Evolutionary conservation across 768 basidiomycete species (phyloP), one percentile per base, ranked within the genome.

Genomic region (Boletus edulis): DNA sequence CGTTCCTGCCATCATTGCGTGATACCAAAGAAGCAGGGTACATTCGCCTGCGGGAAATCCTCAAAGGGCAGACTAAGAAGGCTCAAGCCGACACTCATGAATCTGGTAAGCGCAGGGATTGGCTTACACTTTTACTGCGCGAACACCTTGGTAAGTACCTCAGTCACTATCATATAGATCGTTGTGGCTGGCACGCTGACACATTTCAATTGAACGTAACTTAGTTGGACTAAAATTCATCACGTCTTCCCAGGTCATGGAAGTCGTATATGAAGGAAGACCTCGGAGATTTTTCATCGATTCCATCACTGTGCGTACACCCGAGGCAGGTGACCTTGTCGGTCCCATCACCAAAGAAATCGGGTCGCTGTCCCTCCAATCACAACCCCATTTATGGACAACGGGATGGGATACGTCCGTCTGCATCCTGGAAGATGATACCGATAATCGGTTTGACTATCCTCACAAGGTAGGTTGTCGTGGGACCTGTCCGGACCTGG

Each of bases 211-310:
- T 41, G 49, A 48, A 59, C 32, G 27, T 48, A n/a, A 46, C 54
- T 7, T 48, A 93, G 91, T 91, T 42, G 84, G 87, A 63, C 73
- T 90, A 14, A 89, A 84, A 65, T 89, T 85, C 64, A 71, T 91
- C 57, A 81, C 82, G 12, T 67, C 74, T 38, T 74, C 74, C 10
- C 90, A 93, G 66, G 69, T 80, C 6, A 55, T 92, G 41, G 78
- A 87, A 56, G 75, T 89, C 18, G 57, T 62, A 17, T 92, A 87
- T 64, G 88, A 92, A 73, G 82, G 84, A 27, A 65, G 62, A 40
- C 64, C 57, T 14, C 85, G 85, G 39, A 76, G 74, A 49, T 92
- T 91, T 67, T 66, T 71, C 15, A 72, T 89, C n/a, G 64, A 72
- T 52, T 74, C 76, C 27, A 75, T 85, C 20, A 76, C 76, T 39